Evolutionary conservation across 106 monocot genomes (phyloP), one percentile per base, ranked within the genome.

Genomic region (Xerophyta viscosa): DNA sequence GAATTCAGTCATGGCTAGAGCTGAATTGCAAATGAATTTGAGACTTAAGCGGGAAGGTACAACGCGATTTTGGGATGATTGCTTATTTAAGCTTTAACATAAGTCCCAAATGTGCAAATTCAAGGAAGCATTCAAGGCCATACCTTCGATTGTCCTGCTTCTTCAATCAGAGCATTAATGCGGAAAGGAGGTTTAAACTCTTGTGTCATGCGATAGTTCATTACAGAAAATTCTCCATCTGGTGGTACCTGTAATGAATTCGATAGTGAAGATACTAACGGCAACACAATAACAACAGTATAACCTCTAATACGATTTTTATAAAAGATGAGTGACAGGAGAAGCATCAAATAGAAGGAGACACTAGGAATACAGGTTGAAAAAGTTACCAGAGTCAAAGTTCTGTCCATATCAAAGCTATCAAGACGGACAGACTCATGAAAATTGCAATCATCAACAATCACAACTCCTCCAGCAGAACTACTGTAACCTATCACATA

Each of bases 111-210:
- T 27, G 15, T 8, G 30, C 21, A 39, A 21, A 58, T 48, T 6
- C 10, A 28, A 2, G 27, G 17, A 46, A 42, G 57, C 30, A 44
- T 4, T 4, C 2, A 10, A 20, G 17, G 48, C 20, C 20, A 31
- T 21, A 89, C 96, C 81, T 69, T 96, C 14, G 66, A 60, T 42
- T 71, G 24, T 61, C 88, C 89, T 26, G 88, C 81, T 77, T 96
- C 96, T 86, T 96, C 89, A 70, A 96, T 76, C 46, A 96, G 71
- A 29, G 96, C 82, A 81, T 66, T 96, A 46, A 96, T 58, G 49
- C 73, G 82, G 37, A 96, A 96, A 67, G 96, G 96, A 63, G 96
- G 96, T 61, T 96, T 96, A 36, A 89, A 96, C 43, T 96, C 96
- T 45, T 85, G 96, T 28, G 96, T 96, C 78, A 89, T 96, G 19